Evolutionary conservation across 495 filamentous ascomycete species (phyloP).

Genomic region (Penicillium coprophilum): DNA sequence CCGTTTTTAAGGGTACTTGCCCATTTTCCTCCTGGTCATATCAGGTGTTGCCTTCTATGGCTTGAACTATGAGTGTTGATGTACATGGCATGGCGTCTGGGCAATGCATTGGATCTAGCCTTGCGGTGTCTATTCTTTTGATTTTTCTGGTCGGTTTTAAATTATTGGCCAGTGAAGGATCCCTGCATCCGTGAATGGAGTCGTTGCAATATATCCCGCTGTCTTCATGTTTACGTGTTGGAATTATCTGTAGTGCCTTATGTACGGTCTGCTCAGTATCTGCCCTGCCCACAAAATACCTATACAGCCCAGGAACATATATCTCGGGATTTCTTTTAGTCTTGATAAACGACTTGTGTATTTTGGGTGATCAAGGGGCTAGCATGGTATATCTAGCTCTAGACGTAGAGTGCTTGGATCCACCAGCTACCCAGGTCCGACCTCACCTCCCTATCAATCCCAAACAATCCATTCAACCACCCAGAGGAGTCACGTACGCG

Average conservation of each 20-base stretch:
- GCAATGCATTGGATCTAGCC: conserved; percentile 29
- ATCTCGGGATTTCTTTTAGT: neutral
- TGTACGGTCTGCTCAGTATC: neutral
- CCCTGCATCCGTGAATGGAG: conserved; percentile 13
- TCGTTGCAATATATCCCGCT: conserved; percentile 19
- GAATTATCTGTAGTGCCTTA: conserved; percentile 7
- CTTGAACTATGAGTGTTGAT: conserved; percentile 3
- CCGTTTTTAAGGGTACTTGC: conserved; percentile 14
- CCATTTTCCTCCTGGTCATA: conserved; percentile 5
- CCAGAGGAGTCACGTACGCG: neutral
- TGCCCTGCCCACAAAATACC: neutral
- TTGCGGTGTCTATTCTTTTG: conserved; percentile 17
- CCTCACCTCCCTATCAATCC: conserved; percentile 1
- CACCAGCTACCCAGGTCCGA: conserved; percentile 1
- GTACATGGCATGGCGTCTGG: conserved; percentile 23
- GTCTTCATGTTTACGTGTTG: conserved; percentile 17
- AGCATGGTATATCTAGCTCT: neutral
- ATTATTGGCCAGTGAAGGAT: conserved; percentile 9
- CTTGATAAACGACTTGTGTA: neutral
- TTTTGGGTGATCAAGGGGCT: neutral
- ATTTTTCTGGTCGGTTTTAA: conserved; percentile 15
- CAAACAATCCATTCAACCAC: neutral
- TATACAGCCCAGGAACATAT: no score
- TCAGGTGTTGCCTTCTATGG: conserved; percentile 1
- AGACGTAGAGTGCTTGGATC: neutral